Conservation (phyloP, 2,329 filamentous ascomycete genomes). For the Botrytis porri region DNA sequence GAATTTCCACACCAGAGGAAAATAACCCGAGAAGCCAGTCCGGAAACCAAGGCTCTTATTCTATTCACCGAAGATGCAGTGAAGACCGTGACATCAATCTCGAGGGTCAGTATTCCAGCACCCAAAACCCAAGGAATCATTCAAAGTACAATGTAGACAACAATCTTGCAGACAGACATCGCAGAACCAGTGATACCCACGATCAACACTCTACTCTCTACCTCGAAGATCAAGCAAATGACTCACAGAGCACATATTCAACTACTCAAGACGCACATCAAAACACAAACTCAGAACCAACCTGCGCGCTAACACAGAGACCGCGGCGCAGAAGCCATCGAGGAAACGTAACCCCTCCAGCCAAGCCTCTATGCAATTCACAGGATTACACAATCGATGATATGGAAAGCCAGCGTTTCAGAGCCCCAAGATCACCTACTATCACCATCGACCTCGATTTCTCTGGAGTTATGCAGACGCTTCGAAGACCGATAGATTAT, state of each 20-base stretch:
- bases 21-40: not conserved
- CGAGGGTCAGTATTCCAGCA: not conserved
- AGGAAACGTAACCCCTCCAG: too few species aligned
- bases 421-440: rapidly evolving
- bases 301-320: not conserved
- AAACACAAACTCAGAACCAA: rapidly evolving
- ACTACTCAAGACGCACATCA: not conserved
- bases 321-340: not conserved
- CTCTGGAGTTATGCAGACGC: not conserved
- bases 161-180: not conserved
- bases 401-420: not conserved
- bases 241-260: not conserved
- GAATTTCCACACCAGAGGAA: not conserved
- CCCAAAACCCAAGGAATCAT: not conserved
- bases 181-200: not conserved
- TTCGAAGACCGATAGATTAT: not conserved
- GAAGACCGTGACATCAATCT: not conserved
- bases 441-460: not conserved
- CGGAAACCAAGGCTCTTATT: not conserved
- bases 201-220: not conserved
- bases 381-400: not conserved
- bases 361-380: too few species aligned
- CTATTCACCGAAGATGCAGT: not conserved
- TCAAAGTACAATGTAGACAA: not conserved
- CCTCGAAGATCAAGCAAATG: not conserved